Conservation (phyloP, 2,329 filamentous ascomycete species). For the Botryotinia calthae region DNA sequence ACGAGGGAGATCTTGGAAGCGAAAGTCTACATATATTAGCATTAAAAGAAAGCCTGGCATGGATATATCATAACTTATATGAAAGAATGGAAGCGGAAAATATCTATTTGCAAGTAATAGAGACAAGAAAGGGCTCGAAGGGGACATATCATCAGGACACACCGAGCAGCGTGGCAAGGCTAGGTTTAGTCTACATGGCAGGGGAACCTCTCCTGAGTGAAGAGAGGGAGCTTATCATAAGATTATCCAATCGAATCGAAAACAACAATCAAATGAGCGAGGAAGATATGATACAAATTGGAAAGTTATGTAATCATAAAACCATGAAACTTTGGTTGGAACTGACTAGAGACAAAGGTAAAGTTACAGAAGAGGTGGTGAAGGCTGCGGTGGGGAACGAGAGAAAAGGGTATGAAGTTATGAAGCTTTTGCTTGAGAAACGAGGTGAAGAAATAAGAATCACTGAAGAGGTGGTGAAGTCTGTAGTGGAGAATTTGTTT, state of each 20-base stretch:
- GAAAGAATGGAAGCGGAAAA: no score
- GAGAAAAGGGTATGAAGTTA: accelerated
- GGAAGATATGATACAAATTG: not conserved
- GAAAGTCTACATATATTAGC: not conserved
- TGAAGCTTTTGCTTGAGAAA: not conserved
- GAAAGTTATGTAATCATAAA: not conserved
- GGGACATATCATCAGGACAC: not conserved
- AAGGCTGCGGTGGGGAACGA: not conserved
- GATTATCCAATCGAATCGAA: not conserved
- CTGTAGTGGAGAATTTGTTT: no score
- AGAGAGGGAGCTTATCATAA: no score
- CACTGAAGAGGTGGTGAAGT: not conserved
- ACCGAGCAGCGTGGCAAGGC: not conserved
- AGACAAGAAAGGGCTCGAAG: not conserved
- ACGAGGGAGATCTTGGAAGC: not conserved
- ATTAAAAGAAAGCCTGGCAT: not conserved
- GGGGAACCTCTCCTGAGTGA: no score
- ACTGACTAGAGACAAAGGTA: accelerated
- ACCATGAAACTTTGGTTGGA: not conserved
- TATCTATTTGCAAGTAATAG: not conserved
- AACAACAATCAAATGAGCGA: not conserved
- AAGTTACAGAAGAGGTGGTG: not conserved
- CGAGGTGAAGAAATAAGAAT: not conserved
- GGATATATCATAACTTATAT: no score
- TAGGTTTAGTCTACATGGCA: not conserved